These are phyloP conservation scores for Spathaspora boniae DNA, from an alignment of 805 yeast species.

Conservation along the genomic window DNA sequence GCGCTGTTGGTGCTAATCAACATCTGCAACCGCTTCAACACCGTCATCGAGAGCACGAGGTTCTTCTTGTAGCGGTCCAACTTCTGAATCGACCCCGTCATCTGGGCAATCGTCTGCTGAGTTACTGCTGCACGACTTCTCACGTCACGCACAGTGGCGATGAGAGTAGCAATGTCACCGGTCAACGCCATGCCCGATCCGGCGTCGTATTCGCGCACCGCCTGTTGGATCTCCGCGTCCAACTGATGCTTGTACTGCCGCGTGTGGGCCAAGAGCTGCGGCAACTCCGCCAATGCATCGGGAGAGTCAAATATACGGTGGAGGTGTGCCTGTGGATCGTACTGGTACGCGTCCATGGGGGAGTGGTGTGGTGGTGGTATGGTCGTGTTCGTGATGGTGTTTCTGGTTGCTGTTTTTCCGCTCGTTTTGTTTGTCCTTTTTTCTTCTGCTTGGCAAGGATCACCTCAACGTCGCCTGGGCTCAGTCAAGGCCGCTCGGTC, in stretches of 20 bases:
- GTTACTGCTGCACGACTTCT: constrained; percentile 50
- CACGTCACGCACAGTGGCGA: constrained; percentile 45
- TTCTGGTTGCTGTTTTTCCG: not conserved
- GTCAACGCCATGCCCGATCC: constrained; percentile 15
- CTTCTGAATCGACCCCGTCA: constrained; percentile 74
- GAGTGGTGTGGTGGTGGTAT: not conserved
- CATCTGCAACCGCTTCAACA: constrained; percentile 84
- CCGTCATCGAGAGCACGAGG: constrained; percentile 78
- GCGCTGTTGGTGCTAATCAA: constrained; percentile 69
- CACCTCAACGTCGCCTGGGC: not conserved
- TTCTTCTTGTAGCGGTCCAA: constrained; percentile 84
- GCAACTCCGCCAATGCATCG: constrained; percentile 48
- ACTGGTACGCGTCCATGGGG: constrained; percentile 22
- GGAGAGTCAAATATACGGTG: constrained; percentile 49
- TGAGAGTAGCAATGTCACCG: constrained; percentile 37
- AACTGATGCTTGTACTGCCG: constrained; percentile 49
- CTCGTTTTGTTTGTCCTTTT: constrained; percentile 1
- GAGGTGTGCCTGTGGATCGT: constrained; percentile 55
- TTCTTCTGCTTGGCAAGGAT: not conserved
- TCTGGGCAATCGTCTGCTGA: constrained; percentile 56
- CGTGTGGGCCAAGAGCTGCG: constrained; percentile 47
- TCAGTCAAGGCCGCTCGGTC: not conserved
- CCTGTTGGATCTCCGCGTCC: constrained; percentile 39
- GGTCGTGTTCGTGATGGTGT: not conserved
- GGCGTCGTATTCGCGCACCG: constrained; percentile 34